phyloP scores from a whole-genome alignment of 306 rosid genomes.

The Begonia loranthoides region DNA sequence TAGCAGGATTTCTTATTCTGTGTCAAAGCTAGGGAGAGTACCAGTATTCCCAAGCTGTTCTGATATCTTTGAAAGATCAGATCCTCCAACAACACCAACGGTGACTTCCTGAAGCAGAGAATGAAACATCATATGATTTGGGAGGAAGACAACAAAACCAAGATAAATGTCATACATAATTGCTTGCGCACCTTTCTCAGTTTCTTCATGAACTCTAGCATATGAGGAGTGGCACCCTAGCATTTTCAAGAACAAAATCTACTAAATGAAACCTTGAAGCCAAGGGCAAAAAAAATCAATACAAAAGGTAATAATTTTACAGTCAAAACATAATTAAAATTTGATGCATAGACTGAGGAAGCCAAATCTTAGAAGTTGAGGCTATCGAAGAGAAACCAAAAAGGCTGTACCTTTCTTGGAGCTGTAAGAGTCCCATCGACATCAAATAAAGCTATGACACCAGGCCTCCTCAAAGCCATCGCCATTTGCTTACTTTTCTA shows the following conservation, averaged over 20 bases:
- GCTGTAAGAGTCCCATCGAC: constrained; percentile 97
- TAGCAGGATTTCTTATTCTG: too few relatives aligned
- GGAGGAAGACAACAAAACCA: background rate
- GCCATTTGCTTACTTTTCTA: background rate
- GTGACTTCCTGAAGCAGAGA: constrained; percentile 41
- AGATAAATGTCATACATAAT: background rate
- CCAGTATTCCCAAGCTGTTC: constrained; percentile 93
- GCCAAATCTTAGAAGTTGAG: background rate
- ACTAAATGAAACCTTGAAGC: constrained; percentile 6
- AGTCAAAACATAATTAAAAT: too few relatives aligned
- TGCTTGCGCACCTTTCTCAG: constrained; percentile 47
- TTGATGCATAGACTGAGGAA: too few relatives aligned
- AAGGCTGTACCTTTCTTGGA: constrained; percentile 55
- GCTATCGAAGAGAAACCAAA: background rate
- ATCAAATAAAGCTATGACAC: constrained; percentile 86
- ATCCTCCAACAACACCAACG: constrained; percentile 95
- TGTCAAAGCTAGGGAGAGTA: background rate
- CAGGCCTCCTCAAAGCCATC: constrained; percentile 56
- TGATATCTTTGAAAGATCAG: constrained; percentile 73
- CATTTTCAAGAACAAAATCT: constrained; percentile 8
- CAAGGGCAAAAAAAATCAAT: background rate
- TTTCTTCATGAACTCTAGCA: constrained; percentile 49
- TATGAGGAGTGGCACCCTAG: constrained; percentile 39
- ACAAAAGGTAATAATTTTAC: constrained; percentile 5
- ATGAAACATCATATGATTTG: constrained; percentile 2